These are phyloP conservation scores for Trichoderma endophyticum DNA, from an alignment of 2,329 filamentous ascomycete genomes.

Conservation along the genomic window DNA sequence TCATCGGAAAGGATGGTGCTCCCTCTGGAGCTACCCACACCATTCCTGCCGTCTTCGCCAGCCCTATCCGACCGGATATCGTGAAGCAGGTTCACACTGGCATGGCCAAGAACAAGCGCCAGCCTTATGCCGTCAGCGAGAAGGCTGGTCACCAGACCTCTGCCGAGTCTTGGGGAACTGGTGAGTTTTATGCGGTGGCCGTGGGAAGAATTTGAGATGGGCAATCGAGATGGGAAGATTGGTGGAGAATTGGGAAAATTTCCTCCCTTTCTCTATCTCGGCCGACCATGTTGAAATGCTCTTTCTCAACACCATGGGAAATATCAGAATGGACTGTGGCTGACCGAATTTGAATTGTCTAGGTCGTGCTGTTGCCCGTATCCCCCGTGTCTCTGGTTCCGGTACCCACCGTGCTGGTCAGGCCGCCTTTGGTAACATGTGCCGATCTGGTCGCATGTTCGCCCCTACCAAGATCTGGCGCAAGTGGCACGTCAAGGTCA, in stretches of 20 bases:
- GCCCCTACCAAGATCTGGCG: conserved; percentile 99
- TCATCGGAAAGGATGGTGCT: conserved; percentile 94
- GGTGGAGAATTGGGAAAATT: neutral
- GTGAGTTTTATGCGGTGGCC: conserved; percentile 54
- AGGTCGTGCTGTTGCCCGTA: conserved; percentile 99
- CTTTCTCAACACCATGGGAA: neutral
- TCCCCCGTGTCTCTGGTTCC: conserved; percentile 99
- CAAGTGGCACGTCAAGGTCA: conserved; percentile 99
- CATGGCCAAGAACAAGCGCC: conserved; percentile 99
- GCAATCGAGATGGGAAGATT: neutral
- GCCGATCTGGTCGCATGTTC: conserved; percentile 99
- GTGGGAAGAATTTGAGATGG: neutral
- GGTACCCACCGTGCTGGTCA: conserved; percentile 99
- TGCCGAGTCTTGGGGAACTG: conserved; percentile 99
- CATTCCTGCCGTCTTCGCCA: conserved; percentile 94
- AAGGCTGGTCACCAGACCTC: conserved; percentile 99
- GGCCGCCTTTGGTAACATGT: conserved; percentile 99
- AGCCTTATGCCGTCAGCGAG: conserved; percentile 99
- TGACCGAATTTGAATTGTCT: conserved; percentile 19
- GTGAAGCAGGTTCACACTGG: conserved; percentile 99
- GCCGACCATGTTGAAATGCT: neutral
- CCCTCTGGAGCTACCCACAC: conserved; percentile 84
- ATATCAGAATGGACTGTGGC: neutral
- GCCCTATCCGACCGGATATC: conserved; percentile 97
- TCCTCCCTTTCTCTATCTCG: neutral